Evolutionary conservation across 2,329 filamentous ascomycete species (phyloP), one percentile per base, ranked within the genome.

Genomic region (Neonectria faginata): DNA sequence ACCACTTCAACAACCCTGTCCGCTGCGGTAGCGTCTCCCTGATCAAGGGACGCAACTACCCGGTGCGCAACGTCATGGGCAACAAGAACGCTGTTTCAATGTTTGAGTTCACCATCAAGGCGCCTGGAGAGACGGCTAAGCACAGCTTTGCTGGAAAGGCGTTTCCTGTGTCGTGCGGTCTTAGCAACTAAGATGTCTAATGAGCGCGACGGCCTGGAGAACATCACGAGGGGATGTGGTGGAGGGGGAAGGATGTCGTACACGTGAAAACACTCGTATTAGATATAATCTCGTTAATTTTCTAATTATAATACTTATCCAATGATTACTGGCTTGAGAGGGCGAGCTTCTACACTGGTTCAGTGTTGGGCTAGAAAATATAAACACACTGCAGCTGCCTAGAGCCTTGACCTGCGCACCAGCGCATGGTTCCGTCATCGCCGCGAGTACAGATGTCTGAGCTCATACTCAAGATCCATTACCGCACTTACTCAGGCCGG

Each of bases 41-140:
- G 10, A 44, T 70, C 0, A 25, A 57, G 10, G 70, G 62, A n/a
- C 56, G 31, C 3, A 65, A 64, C 22, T 73, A 73, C 47, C 71
- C 68, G 2, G 36, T 73, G 4, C 62, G 71, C 7, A 72, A 64
- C 16, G 70, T 72, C 20, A 71, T 68, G 62, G 71, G 67, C 0
- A 64, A 71, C 60, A 58, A 59, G 56, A 59, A 52, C 36, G 56
- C 56, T 14, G 45, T 59, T 3, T 59, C 56, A 3, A 59, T 59
- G 56, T 59, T 59, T 52, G 56, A 59, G 36, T 59, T 59, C 33
- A 59, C 31, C 20, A 52, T 59, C 33, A 44, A 59, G 56, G 36
- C 56, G 2, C 56, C 45, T 25, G 36, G 56, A 5, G 56, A 29
- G 12, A 59, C 33, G 6, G 45, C 56, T 45, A 42, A 9, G 31